These are phyloP conservation scores for Quercus suber DNA, from an alignment of 306 rosid genomes.

Conservation along the genomic window DNA sequence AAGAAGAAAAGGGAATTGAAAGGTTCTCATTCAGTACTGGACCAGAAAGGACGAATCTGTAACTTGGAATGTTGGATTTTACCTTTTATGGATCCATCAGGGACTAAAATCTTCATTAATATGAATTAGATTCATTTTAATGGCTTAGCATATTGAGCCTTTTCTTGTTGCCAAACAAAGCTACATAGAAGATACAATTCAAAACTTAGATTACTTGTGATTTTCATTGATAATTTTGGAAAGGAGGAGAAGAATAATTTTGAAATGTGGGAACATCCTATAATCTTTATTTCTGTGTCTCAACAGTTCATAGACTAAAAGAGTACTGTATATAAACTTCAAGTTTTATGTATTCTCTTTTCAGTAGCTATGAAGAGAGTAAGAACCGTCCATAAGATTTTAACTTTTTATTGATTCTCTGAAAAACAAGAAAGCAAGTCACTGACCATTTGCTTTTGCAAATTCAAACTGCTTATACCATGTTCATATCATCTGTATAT, in stretches of 20 bases:
- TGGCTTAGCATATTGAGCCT: background rate
- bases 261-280: background rate
- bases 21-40: background rate
- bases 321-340: background rate
- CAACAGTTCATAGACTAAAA: background rate
- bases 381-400: background rate
- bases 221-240: background rate
- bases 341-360: background rate
- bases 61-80: background rate
- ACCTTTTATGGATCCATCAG: background rate
- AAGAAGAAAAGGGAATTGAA: background rate
- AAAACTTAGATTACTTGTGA: background rate
- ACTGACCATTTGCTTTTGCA: background rate
- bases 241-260: background rate
- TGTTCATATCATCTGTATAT: background rate
- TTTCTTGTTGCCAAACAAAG: background rate
- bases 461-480: background rate
- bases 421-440: background rate
- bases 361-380: background rate
- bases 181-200: background rate
- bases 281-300: background rate
- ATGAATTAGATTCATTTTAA: background rate
- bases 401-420: background rate
- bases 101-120: background rate
- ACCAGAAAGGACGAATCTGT: background rate